phyloP scores from a whole-genome alignment of 2,329 filamentous ascomycete species.

The Nigrospora osmanthi region DNA sequence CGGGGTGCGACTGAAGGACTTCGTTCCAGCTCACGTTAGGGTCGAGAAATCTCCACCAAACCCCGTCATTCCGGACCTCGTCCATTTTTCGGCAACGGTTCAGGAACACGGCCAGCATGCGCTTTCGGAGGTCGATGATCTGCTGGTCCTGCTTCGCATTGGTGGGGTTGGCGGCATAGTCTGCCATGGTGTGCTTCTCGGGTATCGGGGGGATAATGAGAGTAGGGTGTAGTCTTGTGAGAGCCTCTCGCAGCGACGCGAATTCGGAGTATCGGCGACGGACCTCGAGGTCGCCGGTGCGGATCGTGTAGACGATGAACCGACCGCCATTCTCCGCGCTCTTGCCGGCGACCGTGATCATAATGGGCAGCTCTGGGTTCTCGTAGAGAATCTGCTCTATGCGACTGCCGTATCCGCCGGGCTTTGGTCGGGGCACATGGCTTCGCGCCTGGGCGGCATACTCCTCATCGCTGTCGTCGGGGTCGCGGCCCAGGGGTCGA shows the following conservation, averaged over 20 bases:
- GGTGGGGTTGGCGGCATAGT: conserved; percentile 95
- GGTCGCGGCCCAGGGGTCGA: conserved; percentile 27
- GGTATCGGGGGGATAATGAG: conserved; percentile 94
- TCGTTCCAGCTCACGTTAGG: conserved; percentile 98
- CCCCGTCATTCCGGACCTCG: conserved; percentile 82
- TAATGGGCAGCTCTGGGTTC: conserved; percentile 79
- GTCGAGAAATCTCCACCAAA: conserved; percentile 96
- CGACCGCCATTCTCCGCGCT: conserved; percentile 84
- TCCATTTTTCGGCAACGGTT: conserved; percentile 93
- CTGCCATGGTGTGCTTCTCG: conserved; percentile 97
- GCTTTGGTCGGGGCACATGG: conserved; percentile 56
- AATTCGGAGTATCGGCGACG: conserved; percentile 95
- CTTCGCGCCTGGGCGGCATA: conserved; percentile 29
- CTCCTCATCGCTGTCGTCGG: conserved; percentile 43
- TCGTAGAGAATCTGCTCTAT: conserved; percentile 98
- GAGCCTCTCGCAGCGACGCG: conserved; percentile 77
- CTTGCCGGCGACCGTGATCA: conserved; percentile 94
- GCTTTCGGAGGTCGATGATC: conserved; percentile 93
- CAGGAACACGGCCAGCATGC: conserved; percentile 92
- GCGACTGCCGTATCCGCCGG: conserved; percentile 85
- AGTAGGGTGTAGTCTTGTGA: conserved; percentile 88
- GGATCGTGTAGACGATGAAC: conserved; percentile 96
- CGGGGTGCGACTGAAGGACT: conserved; percentile 86
- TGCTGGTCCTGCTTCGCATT: conserved; percentile 96
- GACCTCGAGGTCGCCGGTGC: conserved; percentile 91